Percentiles rank a stretch among this genome's conserved stretches.
Evolutionary conservation across 768 basidiomycete genomes (phyloP).

Genomic region (Strobilomyces confusus): DNA sequence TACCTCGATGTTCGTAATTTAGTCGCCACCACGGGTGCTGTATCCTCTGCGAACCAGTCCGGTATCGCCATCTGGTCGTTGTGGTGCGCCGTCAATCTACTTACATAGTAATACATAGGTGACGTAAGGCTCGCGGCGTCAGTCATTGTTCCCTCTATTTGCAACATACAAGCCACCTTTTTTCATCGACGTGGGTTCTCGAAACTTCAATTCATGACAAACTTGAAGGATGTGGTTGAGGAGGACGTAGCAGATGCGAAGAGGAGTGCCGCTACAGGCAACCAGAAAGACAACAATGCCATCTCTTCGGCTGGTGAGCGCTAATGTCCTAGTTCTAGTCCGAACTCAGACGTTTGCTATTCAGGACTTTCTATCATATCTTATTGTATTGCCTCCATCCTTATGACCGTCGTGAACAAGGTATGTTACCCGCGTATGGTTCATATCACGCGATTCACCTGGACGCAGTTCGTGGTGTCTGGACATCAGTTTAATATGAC

Average conservation of each 20-base stretch:
- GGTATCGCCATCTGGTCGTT: too few species aligned
- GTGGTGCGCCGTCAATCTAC: too few species aligned
- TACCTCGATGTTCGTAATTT: constrained; percentile 14
- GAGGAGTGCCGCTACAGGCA: constrained; percentile 45
- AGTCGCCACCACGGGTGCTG: too few species aligned
- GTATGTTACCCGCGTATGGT: constrained; percentile 36
- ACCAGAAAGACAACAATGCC: constrained; percentile 17
- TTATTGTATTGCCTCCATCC: constrained; percentile 89
- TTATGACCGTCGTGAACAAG: constrained; percentile 98
- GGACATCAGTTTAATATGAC: constrained; percentile 95
- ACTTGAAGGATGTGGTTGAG: constrained; percentile 17
- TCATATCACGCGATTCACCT: not conserved
- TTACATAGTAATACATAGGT: not conserved
- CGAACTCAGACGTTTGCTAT: not conserved
- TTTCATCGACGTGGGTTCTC: too few species aligned
- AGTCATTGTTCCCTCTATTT: not conserved
- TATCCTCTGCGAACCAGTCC: too few species aligned
- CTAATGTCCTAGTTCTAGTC: too few species aligned
- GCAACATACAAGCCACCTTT: not conserved
- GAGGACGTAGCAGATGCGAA: constrained; percentile 49
- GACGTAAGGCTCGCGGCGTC: not conserved
- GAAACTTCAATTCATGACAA: constrained; percentile 10
- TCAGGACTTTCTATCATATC: constrained; percentile 77
- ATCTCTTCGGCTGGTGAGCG: constrained; percentile 25
- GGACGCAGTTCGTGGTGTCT: constrained; percentile 83